Percentiles rank a stretch among this genome's conserved stretches.
These are phyloP conservation scores for Staphylotrichum tortipilum DNA, from an alignment of 495 filamentous ascomycete genomes.

Conservation along the genomic window DNA sequence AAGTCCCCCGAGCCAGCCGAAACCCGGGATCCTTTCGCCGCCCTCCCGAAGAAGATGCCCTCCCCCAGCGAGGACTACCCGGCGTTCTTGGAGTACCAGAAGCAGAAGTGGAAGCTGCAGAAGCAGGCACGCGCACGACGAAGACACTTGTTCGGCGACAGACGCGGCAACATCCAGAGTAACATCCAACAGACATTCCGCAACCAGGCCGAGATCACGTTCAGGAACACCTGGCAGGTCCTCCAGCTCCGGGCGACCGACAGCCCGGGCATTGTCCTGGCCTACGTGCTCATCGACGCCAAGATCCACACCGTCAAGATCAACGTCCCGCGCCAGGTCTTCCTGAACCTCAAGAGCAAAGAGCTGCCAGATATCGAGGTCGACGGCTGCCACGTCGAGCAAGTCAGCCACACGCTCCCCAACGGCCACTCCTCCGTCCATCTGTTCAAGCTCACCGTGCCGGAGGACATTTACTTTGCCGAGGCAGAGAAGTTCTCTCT, in stretches of 20 bases:
- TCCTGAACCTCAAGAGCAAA: conserved; percentile 78
- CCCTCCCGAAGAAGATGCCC: conserved; percentile 79
- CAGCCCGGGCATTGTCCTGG: conserved; percentile 73
- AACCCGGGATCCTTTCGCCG: conserved; percentile 69
- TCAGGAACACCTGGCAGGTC: conserved; percentile 88
- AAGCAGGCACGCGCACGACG: conserved; percentile 81
- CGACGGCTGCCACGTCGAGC: conserved; percentile 77
- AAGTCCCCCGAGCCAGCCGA: conserved; percentile 62
- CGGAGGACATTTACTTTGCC: conserved; percentile 77
- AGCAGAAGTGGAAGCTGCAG: conserved; percentile 98
- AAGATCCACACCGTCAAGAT: conserved; percentile 84
- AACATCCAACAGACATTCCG: conserved; percentile 81
- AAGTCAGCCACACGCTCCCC: conserved; percentile 81
- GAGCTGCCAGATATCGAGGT: conserved; percentile 87
- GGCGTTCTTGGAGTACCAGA: conserved; percentile 89
- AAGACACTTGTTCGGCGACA: conserved; percentile 86
- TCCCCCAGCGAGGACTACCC: conserved; percentile 77
- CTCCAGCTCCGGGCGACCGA: conserved; percentile 76
- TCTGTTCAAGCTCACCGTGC: conserved; percentile 84
- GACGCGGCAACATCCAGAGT: conserved; percentile 56
- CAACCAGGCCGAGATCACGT: conserved; percentile 81
- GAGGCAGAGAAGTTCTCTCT: conserved; percentile 72
- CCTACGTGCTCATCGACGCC: conserved; percentile 85
- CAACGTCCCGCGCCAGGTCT: conserved; percentile 81
- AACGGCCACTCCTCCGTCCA: conserved; percentile 93